Evolutionary conservation across 2,329 filamentous ascomycete genomes (phyloP), one percentile per base, ranked within the genome.

Genomic region (Diplodia mutila): DNA sequence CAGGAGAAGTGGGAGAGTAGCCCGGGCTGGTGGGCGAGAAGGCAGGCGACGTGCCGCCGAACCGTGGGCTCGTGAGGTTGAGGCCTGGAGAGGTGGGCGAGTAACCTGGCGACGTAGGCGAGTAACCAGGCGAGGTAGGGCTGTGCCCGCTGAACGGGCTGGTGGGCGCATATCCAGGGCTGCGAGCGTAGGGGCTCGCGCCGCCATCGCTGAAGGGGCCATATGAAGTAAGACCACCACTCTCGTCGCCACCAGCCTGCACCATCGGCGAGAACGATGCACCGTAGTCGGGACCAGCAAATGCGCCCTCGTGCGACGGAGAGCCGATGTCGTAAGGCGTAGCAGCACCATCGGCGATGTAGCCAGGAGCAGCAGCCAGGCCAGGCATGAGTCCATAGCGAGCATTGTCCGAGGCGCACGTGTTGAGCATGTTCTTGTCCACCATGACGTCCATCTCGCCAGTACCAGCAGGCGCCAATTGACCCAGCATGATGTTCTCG

Each of bases 401-500:
- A 91, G 76, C 75, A 67, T 77, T 67, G 65, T 67, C 65, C 18
- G 66, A 67, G 1, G 67, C 61, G 16, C 49, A 63, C 75, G 97
- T 93, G 21, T 94, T 97, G 79, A 96, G 92, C 92, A 99, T 97
- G 80, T 91, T 91, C 71, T 93, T 93, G 77, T 99, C 96, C 72
- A 99, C 86, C 73, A 94, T 89, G 65, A 98, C 89, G 71, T 99
- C 93, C 74, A 99, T 94, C 80, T 97, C 93, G 71, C 95, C 95
- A 68, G 96, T 99, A 70, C 95, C 95, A 86, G 97, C 94, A 34
- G 96, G 95, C 5, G 96, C 95, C 81, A 98, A 88, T 82, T 99
- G 95, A 70, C 95, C 95, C 70, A 99, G 87, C 88, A 99, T 99
- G 77, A 99, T 90, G 82, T 99, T 99, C 82, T 99, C 95, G 18